Conservation (phyloP, 352 stramenopile species). For the Globisporangium camurandrum region DNA sequence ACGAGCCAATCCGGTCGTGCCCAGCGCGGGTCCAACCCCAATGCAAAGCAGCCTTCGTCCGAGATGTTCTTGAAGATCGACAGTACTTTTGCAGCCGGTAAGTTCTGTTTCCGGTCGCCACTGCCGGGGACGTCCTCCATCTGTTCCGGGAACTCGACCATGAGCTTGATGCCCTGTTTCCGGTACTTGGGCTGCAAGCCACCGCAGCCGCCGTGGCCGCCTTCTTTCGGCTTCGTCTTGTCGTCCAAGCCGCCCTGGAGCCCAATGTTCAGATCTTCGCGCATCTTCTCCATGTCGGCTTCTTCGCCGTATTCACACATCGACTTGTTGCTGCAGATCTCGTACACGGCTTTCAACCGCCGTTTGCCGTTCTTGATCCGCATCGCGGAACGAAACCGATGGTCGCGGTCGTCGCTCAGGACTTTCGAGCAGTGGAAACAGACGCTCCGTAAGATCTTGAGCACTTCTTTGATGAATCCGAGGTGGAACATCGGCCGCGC, state of each 20-base stretch:
- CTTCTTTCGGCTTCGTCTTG: constrained; percentile 78
- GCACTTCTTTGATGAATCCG: constrained; percentile 95
- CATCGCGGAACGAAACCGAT: constrained; percentile 76
- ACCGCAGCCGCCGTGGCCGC: constrained; percentile 73
- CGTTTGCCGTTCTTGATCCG: constrained; percentile 86
- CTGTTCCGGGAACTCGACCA: constrained; percentile 93
- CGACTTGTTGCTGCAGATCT: constrained; percentile 89
- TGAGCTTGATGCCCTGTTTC: constrained; percentile 92
- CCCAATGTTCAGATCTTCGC: constrained; percentile 80
- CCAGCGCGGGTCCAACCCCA: constrained; percentile 95
- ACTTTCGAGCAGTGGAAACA: constrained; percentile 98
- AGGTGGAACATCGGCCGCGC: constrained; percentile 96
- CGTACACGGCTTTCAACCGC: constrained; percentile 92
- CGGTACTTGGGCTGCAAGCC: constrained; percentile 93
- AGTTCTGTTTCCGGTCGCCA: constrained; percentile 95
- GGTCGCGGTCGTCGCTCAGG: constrained; percentile 87
- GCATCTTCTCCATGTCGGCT: constrained; percentile 86
- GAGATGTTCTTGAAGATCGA: constrained; percentile 97
- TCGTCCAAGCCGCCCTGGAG: constrained; percentile 76
- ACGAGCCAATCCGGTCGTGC: constrained; percentile 97
- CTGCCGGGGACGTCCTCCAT: constrained; percentile 92
- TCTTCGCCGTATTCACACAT: constrained; percentile 85
- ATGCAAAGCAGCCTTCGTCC: constrained; percentile 92
- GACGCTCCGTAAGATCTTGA: constrained; percentile 92
- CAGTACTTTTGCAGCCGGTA: constrained; percentile 92